These are phyloP conservation scores for Piloderma croceum DNA, from an alignment of 768 basidiomycete genomes.

Conservation along the genomic window DNA sequence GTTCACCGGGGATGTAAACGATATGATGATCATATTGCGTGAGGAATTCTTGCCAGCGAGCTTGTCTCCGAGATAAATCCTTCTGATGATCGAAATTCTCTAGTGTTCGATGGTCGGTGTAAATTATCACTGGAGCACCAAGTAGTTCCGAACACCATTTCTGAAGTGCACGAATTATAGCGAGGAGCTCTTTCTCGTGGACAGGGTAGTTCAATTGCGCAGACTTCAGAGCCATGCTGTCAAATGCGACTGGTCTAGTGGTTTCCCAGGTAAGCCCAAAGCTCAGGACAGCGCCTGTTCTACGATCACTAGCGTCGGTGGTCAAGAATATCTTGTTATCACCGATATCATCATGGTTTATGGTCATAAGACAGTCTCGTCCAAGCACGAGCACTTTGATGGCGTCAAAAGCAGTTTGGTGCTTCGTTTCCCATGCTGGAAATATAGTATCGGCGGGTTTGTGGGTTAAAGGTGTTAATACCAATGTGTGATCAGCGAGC, in stretches of 20 bases:
- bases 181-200: conserved; percentile 14
- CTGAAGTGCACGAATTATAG: conserved; percentile 4
- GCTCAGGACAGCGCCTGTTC: conserved; percentile 4
- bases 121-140: neutral
- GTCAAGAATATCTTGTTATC: conserved; percentile 5
- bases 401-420: too few species aligned
- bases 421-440: conserved; percentile 2
- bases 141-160: conserved; percentile 9
- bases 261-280: conserved; percentile 6
- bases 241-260: conserved; percentile 8
- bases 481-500: conserved; percentile 5
- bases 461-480: conserved; percentile 7
- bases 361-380: conserved; percentile 1
- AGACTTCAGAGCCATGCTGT: neutral
- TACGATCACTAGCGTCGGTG: conserved; percentile 3
- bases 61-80: conserved; percentile 11
- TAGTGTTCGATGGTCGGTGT: too few species aligned
- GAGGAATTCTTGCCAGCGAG: conserved; percentile 11
- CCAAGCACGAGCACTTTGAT: conserved; percentile 5
- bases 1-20: conserved; percentile 10
- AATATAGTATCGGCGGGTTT: conserved; percentile 1
- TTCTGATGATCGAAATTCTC: too few species aligned
- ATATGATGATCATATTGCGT: conserved; percentile 12
- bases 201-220: conserved; percentile 16
- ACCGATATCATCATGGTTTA: conserved; percentile 3